Conservation (phyloP, 345 rosid species). For the Melastoma malabathricum region DNA sequence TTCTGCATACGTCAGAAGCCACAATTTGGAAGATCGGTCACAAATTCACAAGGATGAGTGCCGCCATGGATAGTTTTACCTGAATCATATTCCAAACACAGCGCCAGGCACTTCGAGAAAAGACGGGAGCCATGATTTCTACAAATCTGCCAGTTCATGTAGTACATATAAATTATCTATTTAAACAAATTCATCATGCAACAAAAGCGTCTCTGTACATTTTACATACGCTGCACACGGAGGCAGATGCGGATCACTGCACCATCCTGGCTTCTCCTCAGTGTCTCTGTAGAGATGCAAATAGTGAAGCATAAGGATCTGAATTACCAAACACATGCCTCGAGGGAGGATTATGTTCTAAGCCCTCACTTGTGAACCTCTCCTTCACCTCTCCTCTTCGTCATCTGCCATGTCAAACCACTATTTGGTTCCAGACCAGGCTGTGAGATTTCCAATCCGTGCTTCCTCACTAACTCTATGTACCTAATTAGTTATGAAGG, state of each 20-base stretch:
- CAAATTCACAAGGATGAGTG: too few species aligned
- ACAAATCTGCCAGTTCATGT: slow-evolving; percentile 48
- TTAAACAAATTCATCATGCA: neutral
- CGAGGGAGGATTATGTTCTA: too few species aligned
- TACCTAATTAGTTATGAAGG: slow-evolving; percentile 35
- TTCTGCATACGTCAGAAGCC: slow-evolving; percentile 18
- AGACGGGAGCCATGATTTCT: slow-evolving; percentile 96
- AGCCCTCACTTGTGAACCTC: slow-evolving; percentile 81
- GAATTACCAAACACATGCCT: neutral
- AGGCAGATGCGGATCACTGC: slow-evolving; percentile 60
- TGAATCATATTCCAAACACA: slow-evolving; percentile 98
- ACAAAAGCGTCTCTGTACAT: neutral
- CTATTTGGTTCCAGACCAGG: slow-evolving; percentile 77
- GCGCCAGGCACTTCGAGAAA: slow-evolving; percentile 88
- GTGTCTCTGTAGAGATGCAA: slow-evolving; percentile 34
- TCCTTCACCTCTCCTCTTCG: slow-evolving; percentile 57
- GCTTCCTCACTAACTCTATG: slow-evolving; percentile 59
- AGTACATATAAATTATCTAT: neutral
- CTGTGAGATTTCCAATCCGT: slow-evolving; percentile 89
- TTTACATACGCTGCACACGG: slow-evolving; percentile 95
- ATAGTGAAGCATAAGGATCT: slow-evolving; percentile 3
- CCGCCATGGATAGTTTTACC: slow-evolving; percentile 17
- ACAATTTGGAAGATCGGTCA: too few species aligned
- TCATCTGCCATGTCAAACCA: slow-evolving; percentile 91
- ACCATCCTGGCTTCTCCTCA: slow-evolving; percentile 81